Conservation (phyloP, 176 grass and related monocot genomes). For the Miscanthus lutarioriparius region DNA sequence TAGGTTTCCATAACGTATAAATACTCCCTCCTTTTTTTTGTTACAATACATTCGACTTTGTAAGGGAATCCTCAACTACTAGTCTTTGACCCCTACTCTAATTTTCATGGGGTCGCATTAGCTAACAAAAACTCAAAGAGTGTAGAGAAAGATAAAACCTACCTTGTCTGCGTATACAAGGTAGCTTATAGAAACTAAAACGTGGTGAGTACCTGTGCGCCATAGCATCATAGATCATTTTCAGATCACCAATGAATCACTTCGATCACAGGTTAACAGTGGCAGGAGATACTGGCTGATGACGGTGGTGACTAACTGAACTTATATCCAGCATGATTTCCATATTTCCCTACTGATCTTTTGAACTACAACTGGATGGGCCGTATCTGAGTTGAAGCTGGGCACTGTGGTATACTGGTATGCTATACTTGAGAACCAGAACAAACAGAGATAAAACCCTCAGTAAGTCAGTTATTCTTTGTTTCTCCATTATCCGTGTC, state of each 20-base stretch:
- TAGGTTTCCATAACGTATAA: not conserved
- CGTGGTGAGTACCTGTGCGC: constrained; percentile 8
- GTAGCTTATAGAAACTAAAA: constrained; percentile 12
- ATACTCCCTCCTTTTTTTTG: not conserved
- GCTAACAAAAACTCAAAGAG: constrained; percentile 7
- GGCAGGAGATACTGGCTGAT: not conserved
- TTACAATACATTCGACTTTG: constrained; percentile 25
- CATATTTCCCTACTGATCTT: constrained; percentile 22
- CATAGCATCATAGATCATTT: constrained; percentile 7
- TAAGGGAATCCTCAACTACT: constrained; percentile 10
- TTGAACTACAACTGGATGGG: not conserved
- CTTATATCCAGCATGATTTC: not conserved
- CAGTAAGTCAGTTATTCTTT: constrained; percentile 36
- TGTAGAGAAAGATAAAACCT: not conserved
- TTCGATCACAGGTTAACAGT: not conserved
- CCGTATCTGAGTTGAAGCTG: not conserved
- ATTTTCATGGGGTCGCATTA: constrained; percentile 25
- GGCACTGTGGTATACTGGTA: not conserved
- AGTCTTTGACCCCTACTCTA: not conserved
- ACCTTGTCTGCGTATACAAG: constrained; percentile 18
- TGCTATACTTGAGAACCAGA: not conserved
- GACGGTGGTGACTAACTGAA: not conserved
- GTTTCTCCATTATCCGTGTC: constrained; percentile 42
- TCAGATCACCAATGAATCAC: constrained; percentile 26
- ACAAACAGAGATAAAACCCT: constrained; percentile 15